Evolutionary conservation across 2,329 filamentous ascomycete species (phyloP), one percentile per base, ranked within the genome.

Genomic region (Beauveria caledonica): DNA sequence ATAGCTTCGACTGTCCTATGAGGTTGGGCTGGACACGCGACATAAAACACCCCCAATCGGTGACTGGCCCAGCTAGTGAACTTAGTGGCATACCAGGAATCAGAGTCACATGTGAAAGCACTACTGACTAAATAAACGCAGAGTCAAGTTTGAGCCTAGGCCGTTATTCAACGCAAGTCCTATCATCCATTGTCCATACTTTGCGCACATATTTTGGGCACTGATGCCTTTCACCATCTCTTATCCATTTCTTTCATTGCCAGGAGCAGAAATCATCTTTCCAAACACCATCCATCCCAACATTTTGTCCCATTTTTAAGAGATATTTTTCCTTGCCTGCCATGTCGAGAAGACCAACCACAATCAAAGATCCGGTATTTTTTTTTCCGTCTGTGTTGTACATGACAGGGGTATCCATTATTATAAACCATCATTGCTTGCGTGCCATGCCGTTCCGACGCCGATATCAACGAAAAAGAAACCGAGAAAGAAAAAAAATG

Each of bases 341-440:
- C 56, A 52, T 52, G 57, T 52, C 57, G 27, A 46, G 6, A 46
- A 45, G 21, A 36, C 25, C 33, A 46, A 46, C 39, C 25, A 36
- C 11, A 52, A 39, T 21, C 5, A n/a, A 8, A 13, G 10, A 27
- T 27, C 3, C 11, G 11, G 33, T 36, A 44, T n/a, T 40, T 46
- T 17, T 42, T 51, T 58, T 33, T 39, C 11, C 19, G 19, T 52
- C 45, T 17, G 33, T 48, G 29, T 50, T 58, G 23, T 60, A 48
- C 51, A 49, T 48, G 50, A 55, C 51, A 50, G 40, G 42, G 59
- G 56, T 58, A 58, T 58, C 46, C 46, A 5, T 50, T 58, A 42
- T 39, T 39, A 23, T 42, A 53, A 52, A 50, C 23, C 45, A 58
- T 15, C 46, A 42, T 33, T 58, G 46, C 50, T 54, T 42, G 40